Evolutionary conservation across 805 yeast genomes (phyloP).

Genomic region (Yamadazyma kitorensis): DNA sequence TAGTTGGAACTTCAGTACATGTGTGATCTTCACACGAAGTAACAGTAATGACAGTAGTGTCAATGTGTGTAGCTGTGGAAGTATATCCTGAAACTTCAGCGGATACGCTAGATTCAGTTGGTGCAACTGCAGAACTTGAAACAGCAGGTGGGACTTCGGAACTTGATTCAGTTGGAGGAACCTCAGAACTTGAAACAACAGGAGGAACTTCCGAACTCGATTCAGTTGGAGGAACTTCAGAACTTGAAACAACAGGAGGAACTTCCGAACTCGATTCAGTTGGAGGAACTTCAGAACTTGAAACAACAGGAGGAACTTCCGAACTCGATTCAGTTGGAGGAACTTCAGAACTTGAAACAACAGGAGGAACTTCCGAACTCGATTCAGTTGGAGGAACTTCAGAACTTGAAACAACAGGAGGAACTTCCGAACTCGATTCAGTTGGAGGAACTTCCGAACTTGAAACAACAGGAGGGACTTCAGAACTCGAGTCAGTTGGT

Average conservation of each 20-base stretch:
- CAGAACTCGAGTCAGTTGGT: neutral
- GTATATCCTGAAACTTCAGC: neutral
- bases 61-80: conserved; percentile 12
- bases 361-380: neutral
- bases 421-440: neutral
- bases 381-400: neutral
- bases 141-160: neutral
- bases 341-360: neutral
- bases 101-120: neutral
- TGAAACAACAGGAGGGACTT: neutral
- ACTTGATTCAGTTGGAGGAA: neutral
- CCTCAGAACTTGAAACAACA: neutral
- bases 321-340: neutral
- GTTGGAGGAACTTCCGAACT: neutral
- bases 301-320: neutral
- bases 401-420: neutral
- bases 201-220: neutral
- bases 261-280: neutral
- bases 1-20: conserved; percentile 23
- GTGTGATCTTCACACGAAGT: conserved; percentile 31
- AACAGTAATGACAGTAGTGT: conserved; percentile 26
- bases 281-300: neutral
- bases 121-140: neutral
- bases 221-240: neutral
- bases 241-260: neutral